Evolutionary conservation across 495 filamentous ascomycete genomes (phyloP).

Genomic region (Massariosphaeria phaeospora): DNA sequence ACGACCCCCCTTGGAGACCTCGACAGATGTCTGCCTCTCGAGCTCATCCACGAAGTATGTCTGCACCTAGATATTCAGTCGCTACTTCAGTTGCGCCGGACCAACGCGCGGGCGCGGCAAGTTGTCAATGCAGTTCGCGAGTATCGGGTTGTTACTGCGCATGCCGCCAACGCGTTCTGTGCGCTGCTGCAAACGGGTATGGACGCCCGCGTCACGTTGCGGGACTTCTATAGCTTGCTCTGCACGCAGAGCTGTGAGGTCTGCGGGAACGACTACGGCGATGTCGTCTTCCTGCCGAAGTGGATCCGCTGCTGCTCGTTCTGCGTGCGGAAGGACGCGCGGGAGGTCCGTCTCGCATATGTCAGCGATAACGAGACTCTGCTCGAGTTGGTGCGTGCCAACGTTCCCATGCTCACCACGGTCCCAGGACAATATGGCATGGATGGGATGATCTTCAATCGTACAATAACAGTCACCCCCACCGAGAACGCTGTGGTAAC

Average conservation of each 20-base stretch:
- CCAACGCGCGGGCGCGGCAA: not conserved
- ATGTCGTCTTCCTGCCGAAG: not conserved
- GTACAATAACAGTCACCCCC: not conserved
- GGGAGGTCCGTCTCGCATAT: not conserved
- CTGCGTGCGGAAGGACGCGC: not conserved
- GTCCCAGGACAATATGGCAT: not conserved
- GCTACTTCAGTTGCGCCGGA: not conserved
- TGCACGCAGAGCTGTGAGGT: not conserved
- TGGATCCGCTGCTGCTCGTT: not conserved
- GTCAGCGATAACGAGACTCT: not conserved
- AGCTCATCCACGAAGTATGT: not conserved
- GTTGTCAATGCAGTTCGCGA: not conserved
- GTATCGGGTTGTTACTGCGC: not conserved
- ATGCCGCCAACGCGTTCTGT: not conserved
- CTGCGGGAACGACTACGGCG: not conserved
- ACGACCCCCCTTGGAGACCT: not conserved
- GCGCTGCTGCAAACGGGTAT: not conserved
- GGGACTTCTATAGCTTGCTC: not conserved
- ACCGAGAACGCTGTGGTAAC: not conserved
- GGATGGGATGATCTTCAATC: not conserved
- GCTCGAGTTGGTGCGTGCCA: not conserved
- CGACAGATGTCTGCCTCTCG: not conserved
- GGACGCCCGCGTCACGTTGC: not conserved
- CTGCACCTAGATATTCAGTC: not conserved
- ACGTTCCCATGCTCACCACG: not conserved